These are phyloP conservation scores for Neolecta irregularis DNA, from an alignment of 1,139 yeast species.

Conservation along the genomic window DNA sequence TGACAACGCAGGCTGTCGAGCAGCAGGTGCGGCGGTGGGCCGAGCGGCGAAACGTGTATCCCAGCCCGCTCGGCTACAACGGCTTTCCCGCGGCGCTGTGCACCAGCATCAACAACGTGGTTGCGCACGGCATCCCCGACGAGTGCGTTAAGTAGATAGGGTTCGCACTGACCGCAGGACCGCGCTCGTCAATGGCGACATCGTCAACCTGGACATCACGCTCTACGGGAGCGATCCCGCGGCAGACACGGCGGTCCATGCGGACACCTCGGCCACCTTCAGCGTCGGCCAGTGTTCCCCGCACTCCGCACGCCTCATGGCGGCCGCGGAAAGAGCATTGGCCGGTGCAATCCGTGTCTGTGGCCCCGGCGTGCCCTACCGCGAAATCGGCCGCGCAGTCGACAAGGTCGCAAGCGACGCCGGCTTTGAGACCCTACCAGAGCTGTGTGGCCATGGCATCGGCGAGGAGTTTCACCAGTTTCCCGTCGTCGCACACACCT, in stretches of 20 bases:
- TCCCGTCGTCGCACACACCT: background rate
- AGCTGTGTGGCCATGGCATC: background rate
- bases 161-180: background rate
- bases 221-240: slow-evolving; percentile 3
- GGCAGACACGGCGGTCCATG: background rate
- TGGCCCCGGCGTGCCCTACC: background rate
- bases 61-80: background rate
- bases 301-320: background rate
- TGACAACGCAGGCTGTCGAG: background rate
- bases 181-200: background rate
- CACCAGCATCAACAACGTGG: background rate
- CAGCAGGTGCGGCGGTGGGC: background rate
- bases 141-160: background rate
- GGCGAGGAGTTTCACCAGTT: background rate
- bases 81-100: background rate
- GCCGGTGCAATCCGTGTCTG: slow-evolving; percentile 1
- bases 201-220: slow-evolving; percentile 3
- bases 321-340: background rate
- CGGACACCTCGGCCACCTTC: slow-evolving; percentile 3
- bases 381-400: slow-evolving; percentile 1
- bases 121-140: background rate
- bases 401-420: background rate
- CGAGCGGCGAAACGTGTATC: background rate
- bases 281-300: slow-evolving; percentile 2
- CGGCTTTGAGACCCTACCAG: background rate